A percentile compares a stretch with the other conserved stretches of the same genome.
These are phyloP conservation scores for Colletotrichum aenigma DNA, from an alignment of 2,329 filamentous ascomycete genomes.

Conservation along the genomic window DNA sequence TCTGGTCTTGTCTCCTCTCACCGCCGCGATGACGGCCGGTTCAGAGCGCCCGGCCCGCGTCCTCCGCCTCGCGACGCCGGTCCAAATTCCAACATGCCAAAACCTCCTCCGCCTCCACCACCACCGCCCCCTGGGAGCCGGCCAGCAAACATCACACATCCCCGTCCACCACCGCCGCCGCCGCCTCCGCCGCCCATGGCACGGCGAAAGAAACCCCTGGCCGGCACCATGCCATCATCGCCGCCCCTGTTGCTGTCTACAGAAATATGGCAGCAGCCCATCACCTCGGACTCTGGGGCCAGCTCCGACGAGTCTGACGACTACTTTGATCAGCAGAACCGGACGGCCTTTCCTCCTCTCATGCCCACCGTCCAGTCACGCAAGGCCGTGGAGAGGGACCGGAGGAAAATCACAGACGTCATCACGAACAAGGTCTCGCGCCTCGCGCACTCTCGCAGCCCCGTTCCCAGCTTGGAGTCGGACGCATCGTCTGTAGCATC, in stretches of 20 bases:
- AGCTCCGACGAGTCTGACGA: conserved; percentile 1
- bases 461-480: conserved; percentile 9
- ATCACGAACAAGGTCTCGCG: conserved; percentile 38
- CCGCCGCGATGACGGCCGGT: not conserved
- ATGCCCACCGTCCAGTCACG: conserved; percentile 11
- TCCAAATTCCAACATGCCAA: not conserved
- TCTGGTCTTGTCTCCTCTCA: not conserved
- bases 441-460: conserved; percentile 31
- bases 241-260: not conserved
- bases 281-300: not conserved
- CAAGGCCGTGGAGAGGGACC: not conserved
- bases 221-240: not conserved
- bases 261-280: not conserved
- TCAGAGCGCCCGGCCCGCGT: not conserved
- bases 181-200: not conserved
- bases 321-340: conserved; percentile 3
- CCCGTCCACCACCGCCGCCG: not conserved
- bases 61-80: not conserved
- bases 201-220: not conserved
- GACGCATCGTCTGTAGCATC: conserved; percentile 9
- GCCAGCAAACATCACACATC: not conserved
- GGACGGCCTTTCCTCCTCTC: conserved; percentile 11
- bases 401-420: conserved; percentile 26
- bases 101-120: not conserved
- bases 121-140: not conserved